Percentiles rank a stretch among this genome's conserved stretches.
Conservation (phyloP, 345 rosid genomes). For the Reutealis trisperma region DNA sequence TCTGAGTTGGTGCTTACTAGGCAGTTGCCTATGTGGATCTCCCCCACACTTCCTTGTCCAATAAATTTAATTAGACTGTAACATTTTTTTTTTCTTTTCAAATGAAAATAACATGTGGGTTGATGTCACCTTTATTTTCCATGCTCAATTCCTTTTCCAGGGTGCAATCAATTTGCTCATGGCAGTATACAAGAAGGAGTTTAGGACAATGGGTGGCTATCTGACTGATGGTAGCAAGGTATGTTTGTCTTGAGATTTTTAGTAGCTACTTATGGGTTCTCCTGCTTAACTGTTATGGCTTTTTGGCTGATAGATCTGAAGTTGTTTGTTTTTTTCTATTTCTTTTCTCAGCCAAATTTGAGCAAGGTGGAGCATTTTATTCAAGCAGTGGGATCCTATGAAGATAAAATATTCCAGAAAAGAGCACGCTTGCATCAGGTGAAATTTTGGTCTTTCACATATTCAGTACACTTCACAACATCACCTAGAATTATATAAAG, state of each 20-base stretch:
- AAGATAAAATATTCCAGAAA: conserved; percentile 82
- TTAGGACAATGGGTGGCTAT: conserved; percentile 60
- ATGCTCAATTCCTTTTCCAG: conserved; percentile 38
- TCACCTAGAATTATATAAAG: neutral
- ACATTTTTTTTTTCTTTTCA: neutral
- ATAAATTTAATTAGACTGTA: neutral
- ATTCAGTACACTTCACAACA: neutral
- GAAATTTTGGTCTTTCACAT: neutral
- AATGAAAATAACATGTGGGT: neutral
- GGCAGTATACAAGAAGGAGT: conserved; percentile 84
- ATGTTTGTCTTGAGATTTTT: neutral
- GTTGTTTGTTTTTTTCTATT: neutral
- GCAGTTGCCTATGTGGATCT: neutral
- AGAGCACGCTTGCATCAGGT: conserved; percentile 80
- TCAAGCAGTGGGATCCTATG: conserved; percentile 83
- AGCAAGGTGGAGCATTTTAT: conserved; percentile 77
- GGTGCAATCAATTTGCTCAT: conserved; percentile 91
- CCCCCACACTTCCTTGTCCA: too few species aligned
- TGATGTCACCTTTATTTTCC: neutral
- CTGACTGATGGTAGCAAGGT: conserved; percentile 86
- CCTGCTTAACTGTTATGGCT: conserved; percentile 1
- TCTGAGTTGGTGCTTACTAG: neutral
- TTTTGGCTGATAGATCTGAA: conserved; percentile 20
- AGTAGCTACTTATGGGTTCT: neutral
- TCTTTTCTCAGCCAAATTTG: conserved; percentile 65